Evolutionary conservation across 352 stramenopile species (phyloP).

Genomic region (Pythium guiyangense): DNA sequence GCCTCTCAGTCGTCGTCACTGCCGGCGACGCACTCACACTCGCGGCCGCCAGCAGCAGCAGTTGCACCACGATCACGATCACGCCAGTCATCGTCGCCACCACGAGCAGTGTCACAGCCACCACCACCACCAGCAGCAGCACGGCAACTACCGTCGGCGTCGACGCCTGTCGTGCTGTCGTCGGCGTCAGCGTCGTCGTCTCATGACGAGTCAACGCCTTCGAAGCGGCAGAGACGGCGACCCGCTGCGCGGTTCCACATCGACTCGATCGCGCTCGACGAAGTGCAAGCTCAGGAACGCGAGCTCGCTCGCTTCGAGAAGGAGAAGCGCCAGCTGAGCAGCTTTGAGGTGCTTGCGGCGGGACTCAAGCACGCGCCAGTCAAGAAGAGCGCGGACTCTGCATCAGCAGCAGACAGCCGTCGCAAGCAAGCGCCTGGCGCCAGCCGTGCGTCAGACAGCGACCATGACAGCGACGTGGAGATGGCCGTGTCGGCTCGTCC

Average conservation of each 20-base stretch:
- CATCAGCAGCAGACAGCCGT: neutral
- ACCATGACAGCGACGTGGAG: constrained; percentile 2
- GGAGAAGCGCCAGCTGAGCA: constrained; percentile 19
- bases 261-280: constrained; percentile 22
- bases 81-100: neutral
- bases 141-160: neutral
- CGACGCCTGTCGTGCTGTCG: too few relatives aligned
- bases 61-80: too few relatives aligned
- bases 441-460: too few relatives aligned
- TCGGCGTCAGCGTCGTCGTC: neutral
- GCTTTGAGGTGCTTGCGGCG: neutral
- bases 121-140: neutral
- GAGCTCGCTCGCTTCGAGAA: constrained; percentile 29
- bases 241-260: constrained; percentile 2
- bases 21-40: neutral
- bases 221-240: neutral
- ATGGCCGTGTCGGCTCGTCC: neutral
- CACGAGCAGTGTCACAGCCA: neutral
- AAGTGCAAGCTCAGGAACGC: constrained; percentile 35
- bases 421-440: neutral
- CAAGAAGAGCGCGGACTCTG: neutral
- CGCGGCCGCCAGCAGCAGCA: too few relatives aligned
- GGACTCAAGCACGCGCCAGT: neutral
- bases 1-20: neutral
- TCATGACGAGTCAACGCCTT: neutral